Base-by-base conservation (phyloP, 139 green algal species). In the Deuterostichococcus epilithicus region DNA sequence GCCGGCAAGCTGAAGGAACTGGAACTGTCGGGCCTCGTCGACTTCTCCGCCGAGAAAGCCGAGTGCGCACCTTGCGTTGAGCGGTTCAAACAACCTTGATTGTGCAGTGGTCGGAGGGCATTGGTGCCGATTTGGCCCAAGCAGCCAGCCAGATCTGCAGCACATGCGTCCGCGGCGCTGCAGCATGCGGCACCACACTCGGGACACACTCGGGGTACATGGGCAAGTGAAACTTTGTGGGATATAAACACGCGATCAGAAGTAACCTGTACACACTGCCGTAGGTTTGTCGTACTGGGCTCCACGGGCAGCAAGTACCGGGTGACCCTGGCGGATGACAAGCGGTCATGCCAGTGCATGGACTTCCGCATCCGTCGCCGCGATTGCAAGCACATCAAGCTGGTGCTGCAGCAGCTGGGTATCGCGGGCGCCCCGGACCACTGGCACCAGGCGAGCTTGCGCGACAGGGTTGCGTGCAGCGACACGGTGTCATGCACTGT, bases 11-110 rank as follows among this genome's bases (percentile, higher is more conserved):
- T 78, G 58, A 60, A 52, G 35, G 73, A 78, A 58, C 59, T 78
- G 58, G 73, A 78, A 58, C 23, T 78, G 58, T 70, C 58, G 38
- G 73, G 73, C 73, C 59, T 78, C 34, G 44, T 78, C 15, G 73
- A 78, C 23, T 70, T 78, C 6, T 30, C 34, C 13, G 1, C 32
- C 28, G 26, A 71, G 22, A 37, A 72, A 60, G 73, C 73, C 58
- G 13, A 63, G 52, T 63, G 52, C 26, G 52, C 42, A 8, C 28
- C 18, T 20, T 63, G 52, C 52, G 28, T 63, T n/a, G n/a, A n/a
- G n/a, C n/a, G n/a, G n/a, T n/a, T n/a, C n/a, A n/a, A n/a, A n/a
- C n/a, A n/a, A n/a, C n/a, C n/a, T n/a, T n/a, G n/a, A n/a, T n/a
- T n/a, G n/a, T n/a, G n/a, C n/a, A n/a, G n/a, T n/a, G n/a, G n/a